phyloP scores from a whole-genome alignment of 768 basidiomycete species.

The Pleurotus djamor region DNA sequence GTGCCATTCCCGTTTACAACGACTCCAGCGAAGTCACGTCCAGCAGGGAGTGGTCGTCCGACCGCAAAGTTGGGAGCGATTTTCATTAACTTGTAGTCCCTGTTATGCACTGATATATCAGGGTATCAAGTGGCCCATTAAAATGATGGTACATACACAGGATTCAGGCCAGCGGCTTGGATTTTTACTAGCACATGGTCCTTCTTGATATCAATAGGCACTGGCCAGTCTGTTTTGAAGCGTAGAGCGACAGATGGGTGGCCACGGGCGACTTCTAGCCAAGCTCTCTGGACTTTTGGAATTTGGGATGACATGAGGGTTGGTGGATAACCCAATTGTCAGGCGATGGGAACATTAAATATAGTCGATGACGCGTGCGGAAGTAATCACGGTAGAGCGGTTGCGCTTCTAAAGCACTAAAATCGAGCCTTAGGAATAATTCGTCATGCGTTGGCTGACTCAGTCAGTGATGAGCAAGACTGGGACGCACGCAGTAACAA shows the following conservation, averaged over 20 bases:
- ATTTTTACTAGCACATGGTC: conserved; percentile 52
- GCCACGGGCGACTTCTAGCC: background rate
- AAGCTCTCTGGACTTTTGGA: background rate
- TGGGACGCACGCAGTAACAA: too few relatives aligned
- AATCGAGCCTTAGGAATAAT: too few relatives aligned
- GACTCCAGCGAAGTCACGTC: conserved; percentile 63
- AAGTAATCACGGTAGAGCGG: too few relatives aligned
- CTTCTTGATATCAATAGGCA: conserved; percentile 21
- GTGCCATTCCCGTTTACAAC: conserved; percentile 55
- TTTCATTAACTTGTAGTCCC: conserved; percentile 60
- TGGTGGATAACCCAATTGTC: too few relatives aligned
- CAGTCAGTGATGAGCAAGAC: too few relatives aligned
- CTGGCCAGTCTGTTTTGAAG: conserved; percentile 14
- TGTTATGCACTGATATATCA: conserved; percentile 17
- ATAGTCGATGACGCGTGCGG: too few relatives aligned
- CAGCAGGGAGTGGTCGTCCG: conserved; percentile 50
- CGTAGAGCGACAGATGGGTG: background rate
- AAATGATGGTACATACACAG: conserved; percentile 39
- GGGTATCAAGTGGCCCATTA: background rate
- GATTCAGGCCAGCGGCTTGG: conserved; percentile 62
- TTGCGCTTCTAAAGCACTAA: too few relatives aligned
- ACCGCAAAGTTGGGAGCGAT: conserved; percentile 43
- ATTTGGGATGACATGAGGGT: background rate
- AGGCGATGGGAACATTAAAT: too few relatives aligned
- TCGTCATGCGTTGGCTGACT: too few relatives aligned